A percentile compares a stretch with the other conserved stretches of the same genome.
phyloP scores from a whole-genome alignment of 805 yeast genomes.

The Sugiyamaella smithiae region DNA sequence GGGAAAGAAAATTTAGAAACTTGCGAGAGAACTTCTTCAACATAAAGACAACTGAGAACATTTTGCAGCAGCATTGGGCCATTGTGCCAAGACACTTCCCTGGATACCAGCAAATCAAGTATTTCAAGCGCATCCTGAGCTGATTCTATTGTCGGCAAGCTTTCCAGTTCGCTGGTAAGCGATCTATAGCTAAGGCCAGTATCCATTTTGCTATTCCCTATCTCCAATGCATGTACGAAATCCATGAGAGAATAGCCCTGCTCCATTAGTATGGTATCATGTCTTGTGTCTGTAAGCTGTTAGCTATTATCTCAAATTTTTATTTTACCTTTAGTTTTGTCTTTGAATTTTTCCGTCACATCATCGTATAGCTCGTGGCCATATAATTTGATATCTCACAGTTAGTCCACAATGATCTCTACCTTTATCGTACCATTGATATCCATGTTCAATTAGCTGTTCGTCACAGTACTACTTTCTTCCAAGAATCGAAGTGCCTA shows the following conservation, averaged over 20 bases:
- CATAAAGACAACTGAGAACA: conserved; percentile 69
- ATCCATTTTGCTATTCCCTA: conserved; percentile 66
- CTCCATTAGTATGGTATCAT: conserved; percentile 52
- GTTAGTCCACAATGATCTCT: too few relatives aligned
- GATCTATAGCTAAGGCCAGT: conserved; percentile 61
- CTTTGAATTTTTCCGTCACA: conserved; percentile 29
- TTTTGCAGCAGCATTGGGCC: conserved; percentile 76
- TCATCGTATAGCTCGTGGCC: conserved; percentile 32
- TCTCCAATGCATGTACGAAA: conserved; percentile 81
- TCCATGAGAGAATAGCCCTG: conserved; percentile 65
- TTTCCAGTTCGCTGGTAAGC: conserved; percentile 42
- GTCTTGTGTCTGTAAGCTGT: too few relatives aligned
- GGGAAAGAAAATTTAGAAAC: conserved; percentile 13
- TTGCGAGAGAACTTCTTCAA: conserved; percentile 53
- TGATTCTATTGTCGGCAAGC: conserved; percentile 39
- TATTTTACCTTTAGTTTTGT: too few relatives aligned
- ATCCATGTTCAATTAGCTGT: too few relatives aligned
- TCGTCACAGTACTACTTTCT: too few relatives aligned
- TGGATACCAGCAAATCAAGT: conserved; percentile 51
- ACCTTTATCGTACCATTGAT: too few relatives aligned
- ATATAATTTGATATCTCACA: conserved; percentile 16
- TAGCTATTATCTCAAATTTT: too few relatives aligned
- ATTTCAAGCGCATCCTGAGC: conserved; percentile 48
- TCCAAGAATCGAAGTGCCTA: too few relatives aligned
- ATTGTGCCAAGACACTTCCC: conserved; percentile 69